Evolutionary conservation across 177 flowering plant species (phyloP).

Genomic region (Vitis hybrid): DNA sequence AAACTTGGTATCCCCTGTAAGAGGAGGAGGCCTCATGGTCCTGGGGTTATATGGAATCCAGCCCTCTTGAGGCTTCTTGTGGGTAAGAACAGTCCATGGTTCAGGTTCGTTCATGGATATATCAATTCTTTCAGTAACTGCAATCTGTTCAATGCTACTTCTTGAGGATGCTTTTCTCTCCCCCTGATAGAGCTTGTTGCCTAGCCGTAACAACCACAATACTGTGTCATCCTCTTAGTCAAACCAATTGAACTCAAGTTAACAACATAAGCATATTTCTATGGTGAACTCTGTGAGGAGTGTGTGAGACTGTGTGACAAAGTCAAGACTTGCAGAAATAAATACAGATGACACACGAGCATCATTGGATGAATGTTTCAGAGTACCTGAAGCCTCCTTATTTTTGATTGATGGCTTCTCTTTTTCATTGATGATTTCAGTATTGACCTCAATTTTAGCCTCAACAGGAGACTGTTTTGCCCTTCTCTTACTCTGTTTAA

Average conservation of each 20-base stretch:
- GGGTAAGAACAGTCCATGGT: slow-evolving; percentile 89
- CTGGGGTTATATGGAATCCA: slow-evolving; percentile 93
- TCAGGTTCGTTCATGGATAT: slow-evolving; percentile 32
- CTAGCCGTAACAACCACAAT: slow-evolving; percentile 25
- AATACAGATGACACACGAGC: not conserved
- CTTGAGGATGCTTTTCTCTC: slow-evolving; percentile 27
- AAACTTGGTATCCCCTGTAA: slow-evolving; percentile 38
- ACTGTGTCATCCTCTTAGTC: not conserved
- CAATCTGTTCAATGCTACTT: slow-evolving; percentile 18
- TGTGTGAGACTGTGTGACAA: too few relatives aligned
- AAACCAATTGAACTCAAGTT: not conserved
- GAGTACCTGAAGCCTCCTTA: slow-evolving; percentile 32
- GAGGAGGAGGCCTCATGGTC: slow-evolving; percentile 80
- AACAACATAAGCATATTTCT: not conserved
- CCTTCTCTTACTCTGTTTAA: slow-evolving; percentile 29
- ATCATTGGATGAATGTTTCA: not conserved
- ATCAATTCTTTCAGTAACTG: slow-evolving; percentile 18
- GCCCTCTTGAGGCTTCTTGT: slow-evolving; percentile 86
- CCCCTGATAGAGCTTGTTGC: slow-evolving; percentile 18
- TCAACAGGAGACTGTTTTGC: slow-evolving; percentile 20
- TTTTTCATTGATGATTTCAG: slow-evolving; percentile 7
- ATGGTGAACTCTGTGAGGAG: too few relatives aligned
- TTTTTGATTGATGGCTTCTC: slow-evolving; percentile 25
- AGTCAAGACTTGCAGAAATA: not conserved
- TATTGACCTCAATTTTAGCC: slow-evolving; percentile 16